Evolutionary conservation across 2,329 filamentous ascomycete species (phyloP), one percentile per base, ranked within the genome.

Genomic region (Neopestalotiopsis clavispora): DNA sequence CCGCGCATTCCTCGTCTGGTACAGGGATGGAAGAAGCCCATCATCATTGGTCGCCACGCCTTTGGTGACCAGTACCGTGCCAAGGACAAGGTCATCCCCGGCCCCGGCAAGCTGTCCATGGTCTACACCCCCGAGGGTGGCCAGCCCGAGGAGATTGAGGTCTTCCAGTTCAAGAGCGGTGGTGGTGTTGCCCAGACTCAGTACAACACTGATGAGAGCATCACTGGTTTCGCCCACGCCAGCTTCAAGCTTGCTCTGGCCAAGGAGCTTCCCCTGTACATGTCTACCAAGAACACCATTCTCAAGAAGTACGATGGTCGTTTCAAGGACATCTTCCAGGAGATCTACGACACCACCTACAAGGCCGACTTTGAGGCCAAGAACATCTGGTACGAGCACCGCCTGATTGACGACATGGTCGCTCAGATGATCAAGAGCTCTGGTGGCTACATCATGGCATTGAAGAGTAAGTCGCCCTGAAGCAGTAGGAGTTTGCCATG

Each of bases 221-320:
- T 99, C 82, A 85, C 87, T 67, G 96, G 96, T 71, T 99, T 99
- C 78, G 96, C 96, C 68, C 96, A 98, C 80, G 93, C 96, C 72
- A 95, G 91, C 75, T 98, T 99, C 90, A 97, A 98, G 90, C 90
- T 98, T 74, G 95, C 96, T 42, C 85, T 98, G 60, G 87, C 90
- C 82, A 96, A 97, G 89, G 86, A 86, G 72, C 86, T 97, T 74
- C 96, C 96, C n/a, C 87, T 99, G 78, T 99, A 98, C 87, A 97
- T 98, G 95, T 97, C 94, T 89, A 99, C 96, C 84, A 99, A 99
- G 92, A 98, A 98, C 89, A 99, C 96, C 75, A 99, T 99, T 77
- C 86, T 99, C 75, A 99, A 99, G 89, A 95, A 95, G 83, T 99
- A 99, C 84, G 96, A 99, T 80, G 96, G 96, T 66, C 90, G 93